Evolutionary conservation across 257 asterid species (phyloP).

Genomic region (Marsdenia floribunda): DNA sequence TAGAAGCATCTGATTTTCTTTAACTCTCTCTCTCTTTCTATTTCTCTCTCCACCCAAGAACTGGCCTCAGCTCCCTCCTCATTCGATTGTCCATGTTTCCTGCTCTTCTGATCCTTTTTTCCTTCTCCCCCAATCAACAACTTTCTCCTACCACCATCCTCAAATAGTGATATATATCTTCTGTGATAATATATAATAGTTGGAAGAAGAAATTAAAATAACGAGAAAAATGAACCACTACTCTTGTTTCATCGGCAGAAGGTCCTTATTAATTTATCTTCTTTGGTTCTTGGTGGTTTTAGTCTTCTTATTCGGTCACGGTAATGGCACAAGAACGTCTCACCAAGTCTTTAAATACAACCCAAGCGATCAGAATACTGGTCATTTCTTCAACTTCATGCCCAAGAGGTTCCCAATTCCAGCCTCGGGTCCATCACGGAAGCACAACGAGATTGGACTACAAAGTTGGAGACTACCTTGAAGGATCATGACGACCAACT

Average conservation of each 20-base stretch:
- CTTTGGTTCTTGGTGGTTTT: constrained; percentile 26
- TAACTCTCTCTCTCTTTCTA: constrained; percentile 18
- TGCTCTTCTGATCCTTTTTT: constrained; percentile 7
- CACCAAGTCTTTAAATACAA: constrained; percentile 34
- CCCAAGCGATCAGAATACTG: constrained; percentile 21
- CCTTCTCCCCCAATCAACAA: constrained; percentile 1
- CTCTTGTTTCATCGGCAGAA: constrained; percentile 9
- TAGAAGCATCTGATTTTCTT: constrained; percentile 12
- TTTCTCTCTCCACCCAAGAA: background rate
- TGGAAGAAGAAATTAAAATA: no score
- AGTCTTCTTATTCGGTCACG: constrained; percentile 18
- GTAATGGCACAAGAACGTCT: constrained; percentile 38
- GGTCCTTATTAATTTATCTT: constrained; percentile 9
- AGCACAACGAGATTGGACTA: constrained; percentile 64
- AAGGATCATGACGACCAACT: background rate
- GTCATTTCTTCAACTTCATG: constrained; percentile 48
- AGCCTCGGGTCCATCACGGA: constrained; percentile 62
- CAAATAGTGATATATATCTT: background rate
- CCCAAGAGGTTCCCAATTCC: constrained; percentile 63
- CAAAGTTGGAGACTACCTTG: constrained; percentile 52
- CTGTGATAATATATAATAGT: no score
- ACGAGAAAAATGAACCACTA: constrained; percentile 23
- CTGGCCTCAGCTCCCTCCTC: background rate
- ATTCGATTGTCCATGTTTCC: constrained; percentile 15
- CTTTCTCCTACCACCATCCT: background rate